A percentile compares a stretch with the other conserved stretches of the same genome.
phyloP scores from a whole-genome alignment of 306 rosid species.

The Neltuma alba region DNA sequence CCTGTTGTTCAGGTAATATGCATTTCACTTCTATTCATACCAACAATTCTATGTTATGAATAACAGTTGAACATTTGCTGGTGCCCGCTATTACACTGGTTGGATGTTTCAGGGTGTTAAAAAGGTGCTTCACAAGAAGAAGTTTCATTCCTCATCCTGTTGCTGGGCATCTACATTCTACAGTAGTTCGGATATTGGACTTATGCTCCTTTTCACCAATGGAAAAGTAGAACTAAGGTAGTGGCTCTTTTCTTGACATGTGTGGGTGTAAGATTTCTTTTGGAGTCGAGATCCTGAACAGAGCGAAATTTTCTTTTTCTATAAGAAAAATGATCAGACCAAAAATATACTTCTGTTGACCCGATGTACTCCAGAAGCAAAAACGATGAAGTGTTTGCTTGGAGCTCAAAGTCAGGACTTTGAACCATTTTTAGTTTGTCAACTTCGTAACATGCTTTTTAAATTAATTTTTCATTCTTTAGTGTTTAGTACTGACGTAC shows the following conservation, averaged over 20 bases:
- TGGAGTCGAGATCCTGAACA: not conserved
- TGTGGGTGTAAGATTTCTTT: not conserved
- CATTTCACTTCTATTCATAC: slow-evolving; percentile 22
- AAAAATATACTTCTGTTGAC: slow-evolving; percentile 3
- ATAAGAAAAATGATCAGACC: slow-evolving; percentile 2
- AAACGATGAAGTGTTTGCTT: not conserved
- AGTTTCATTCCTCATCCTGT: slow-evolving; percentile 72
- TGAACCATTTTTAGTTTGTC: slow-evolving; percentile 13
- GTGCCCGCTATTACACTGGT: slow-evolving; percentile 24
- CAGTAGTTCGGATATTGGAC: slow-evolving; percentile 51
- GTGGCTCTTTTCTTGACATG: slow-evolving; percentile 6
- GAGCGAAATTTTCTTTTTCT: not conserved
- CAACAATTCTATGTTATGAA: slow-evolving; percentile 8
- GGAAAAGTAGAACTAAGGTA: slow-evolving; percentile 89
- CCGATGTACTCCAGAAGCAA: not conserved
- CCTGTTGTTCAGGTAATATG: slow-evolving; percentile 69
- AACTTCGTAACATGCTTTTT: slow-evolving; percentile 13
- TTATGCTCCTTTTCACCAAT: slow-evolving; percentile 57
- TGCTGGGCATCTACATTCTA: slow-evolving; percentile 87
- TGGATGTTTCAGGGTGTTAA: slow-evolving; percentile 69
- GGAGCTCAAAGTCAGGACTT: slow-evolving; percentile 22
- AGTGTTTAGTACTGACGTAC: not conserved
- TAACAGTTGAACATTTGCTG: slow-evolving; percentile 1
- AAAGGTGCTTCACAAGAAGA: slow-evolving; percentile 85
- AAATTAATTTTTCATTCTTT: not conserved